Conservation (phyloP, 306 rosid genomes). For the Dalbergia cultrata region DNA sequence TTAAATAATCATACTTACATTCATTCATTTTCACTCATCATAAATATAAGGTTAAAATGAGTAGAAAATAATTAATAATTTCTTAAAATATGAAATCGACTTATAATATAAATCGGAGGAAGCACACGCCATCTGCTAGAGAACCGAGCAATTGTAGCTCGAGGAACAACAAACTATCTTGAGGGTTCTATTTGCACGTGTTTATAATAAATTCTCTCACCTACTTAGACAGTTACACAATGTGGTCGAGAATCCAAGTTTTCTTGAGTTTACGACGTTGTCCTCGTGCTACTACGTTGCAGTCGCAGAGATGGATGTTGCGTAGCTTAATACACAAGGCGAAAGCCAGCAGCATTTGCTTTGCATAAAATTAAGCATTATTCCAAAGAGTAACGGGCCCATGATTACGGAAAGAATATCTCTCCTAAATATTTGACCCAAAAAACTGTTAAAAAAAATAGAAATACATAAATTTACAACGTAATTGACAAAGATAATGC, state of each 20-base stretch:
- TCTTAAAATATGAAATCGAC: too few relatives aligned
- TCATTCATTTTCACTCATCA: too few relatives aligned
- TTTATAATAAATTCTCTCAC: neutral
- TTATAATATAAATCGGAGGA: too few relatives aligned
- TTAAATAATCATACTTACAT: too few relatives aligned
- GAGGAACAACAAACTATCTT: too few relatives aligned
- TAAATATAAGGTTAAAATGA: too few relatives aligned
- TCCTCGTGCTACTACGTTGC: neutral
- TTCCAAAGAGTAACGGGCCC: neutral
- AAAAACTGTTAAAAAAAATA: neutral
- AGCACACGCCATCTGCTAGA: too few relatives aligned
- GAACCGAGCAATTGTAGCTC: too few relatives aligned
- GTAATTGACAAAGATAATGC: constrained; percentile 8
- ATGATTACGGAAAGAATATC: neutral
- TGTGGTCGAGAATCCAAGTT: neutral
- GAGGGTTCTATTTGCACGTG: neutral
- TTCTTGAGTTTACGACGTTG: neutral
- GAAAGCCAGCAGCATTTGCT: neutral
- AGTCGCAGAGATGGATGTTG: neutral
- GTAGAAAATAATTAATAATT: too few relatives aligned
- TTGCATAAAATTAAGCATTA: neutral
- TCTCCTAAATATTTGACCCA: neutral
- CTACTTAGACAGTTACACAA: neutral
- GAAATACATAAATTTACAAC: constrained; percentile 37
- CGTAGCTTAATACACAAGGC: neutral